Conservation (phyloP, 495 filamentous ascomycete genomes). For the Penicillium turbatum region DNA sequence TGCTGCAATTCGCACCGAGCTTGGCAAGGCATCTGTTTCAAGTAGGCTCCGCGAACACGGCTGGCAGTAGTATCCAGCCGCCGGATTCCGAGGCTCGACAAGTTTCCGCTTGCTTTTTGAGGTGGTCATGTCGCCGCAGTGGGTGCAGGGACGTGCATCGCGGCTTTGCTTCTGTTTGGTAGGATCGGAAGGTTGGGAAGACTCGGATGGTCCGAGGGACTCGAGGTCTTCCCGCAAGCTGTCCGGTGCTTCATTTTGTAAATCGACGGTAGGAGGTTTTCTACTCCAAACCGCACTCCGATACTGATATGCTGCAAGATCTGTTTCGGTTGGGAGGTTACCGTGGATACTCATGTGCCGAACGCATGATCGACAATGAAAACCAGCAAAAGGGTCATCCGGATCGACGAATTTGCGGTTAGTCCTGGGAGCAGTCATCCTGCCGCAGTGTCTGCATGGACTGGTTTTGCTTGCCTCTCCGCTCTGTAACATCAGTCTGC, state of each 20-base stretch:
- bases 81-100: background rate
- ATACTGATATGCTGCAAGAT: background rate
- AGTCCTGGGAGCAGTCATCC: background rate
- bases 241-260: background rate
- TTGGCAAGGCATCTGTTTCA: background rate
- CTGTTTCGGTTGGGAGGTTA: background rate
- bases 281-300: background rate
- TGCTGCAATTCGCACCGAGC: background rate
- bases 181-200: background rate
- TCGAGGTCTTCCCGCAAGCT: background rate
- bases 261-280: background rate
- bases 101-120: slow-evolving; percentile 1
- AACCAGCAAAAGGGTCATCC: slow-evolving; percentile 1
- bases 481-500: background rate
- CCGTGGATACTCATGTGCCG: background rate
- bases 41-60: background rate
- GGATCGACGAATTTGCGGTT: background rate
- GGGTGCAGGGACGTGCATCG: background rate
- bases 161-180: slow-evolving; percentile 2
- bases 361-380: slow-evolving; percentile 4
- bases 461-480: background rate
- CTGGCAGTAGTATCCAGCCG: slow-evolving; percentile 6
- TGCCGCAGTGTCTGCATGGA: slow-evolving; percentile 2
- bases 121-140: slow-evolving; percentile 2
- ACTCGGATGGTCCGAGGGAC: background rate